These are phyloP conservation scores for Nothophoma quercina DNA, from an alignment of 2,329 filamentous ascomycete species.

Conservation along the genomic window DNA sequence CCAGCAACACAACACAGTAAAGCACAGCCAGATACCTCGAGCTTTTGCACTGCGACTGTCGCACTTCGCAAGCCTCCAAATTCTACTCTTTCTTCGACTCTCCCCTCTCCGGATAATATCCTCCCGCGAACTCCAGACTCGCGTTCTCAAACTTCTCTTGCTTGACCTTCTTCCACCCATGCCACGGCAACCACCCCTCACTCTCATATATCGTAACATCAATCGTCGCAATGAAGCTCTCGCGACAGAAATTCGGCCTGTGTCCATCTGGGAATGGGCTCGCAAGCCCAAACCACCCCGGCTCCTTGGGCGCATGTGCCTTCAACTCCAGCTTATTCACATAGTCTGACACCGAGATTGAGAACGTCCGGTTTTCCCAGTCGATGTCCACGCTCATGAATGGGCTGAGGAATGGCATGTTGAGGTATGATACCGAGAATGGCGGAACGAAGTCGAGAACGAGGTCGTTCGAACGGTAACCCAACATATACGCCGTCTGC, in stretches of 20 bases:
- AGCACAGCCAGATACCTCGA: no score
- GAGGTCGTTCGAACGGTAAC: slow-evolving; percentile 50
- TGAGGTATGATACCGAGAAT: slow-evolving; percentile 47
- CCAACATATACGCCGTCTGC: slow-evolving; percentile 55
- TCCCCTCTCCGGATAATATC: slow-evolving; percentile 55
- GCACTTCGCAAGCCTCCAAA: no score
- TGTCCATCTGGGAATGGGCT: slow-evolving; percentile 58
- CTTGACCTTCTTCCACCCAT: slow-evolving; percentile 50
- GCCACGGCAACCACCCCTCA: slow-evolving; percentile 43
- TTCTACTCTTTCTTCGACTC: slow-evolving; percentile 39
- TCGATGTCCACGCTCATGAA: slow-evolving; percentile 53
- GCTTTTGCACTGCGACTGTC: no score
- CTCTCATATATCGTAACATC: slow-evolving; percentile 53
- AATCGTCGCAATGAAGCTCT: slow-evolving; percentile 58
- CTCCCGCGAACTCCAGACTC: slow-evolving; percentile 60
- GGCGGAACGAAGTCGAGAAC: slow-evolving; percentile 56
- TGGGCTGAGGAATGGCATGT: slow-evolving; percentile 47
- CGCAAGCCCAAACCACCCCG: slow-evolving; percentile 55
- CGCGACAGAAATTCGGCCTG: slow-evolving; percentile 52
- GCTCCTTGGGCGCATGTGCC: slow-evolving; percentile 51
- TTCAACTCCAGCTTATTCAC: slow-evolving; percentile 52
- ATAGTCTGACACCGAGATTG: slow-evolving; percentile 49
- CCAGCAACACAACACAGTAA: no score
- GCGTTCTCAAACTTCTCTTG: slow-evolving; percentile 53
- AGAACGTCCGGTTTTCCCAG: slow-evolving; percentile 51